Percentiles rank a stretch among this genome's conserved stretches.
Conservation (phyloP, 441 rosid species). For the Pelargonium hybrid region DNA sequence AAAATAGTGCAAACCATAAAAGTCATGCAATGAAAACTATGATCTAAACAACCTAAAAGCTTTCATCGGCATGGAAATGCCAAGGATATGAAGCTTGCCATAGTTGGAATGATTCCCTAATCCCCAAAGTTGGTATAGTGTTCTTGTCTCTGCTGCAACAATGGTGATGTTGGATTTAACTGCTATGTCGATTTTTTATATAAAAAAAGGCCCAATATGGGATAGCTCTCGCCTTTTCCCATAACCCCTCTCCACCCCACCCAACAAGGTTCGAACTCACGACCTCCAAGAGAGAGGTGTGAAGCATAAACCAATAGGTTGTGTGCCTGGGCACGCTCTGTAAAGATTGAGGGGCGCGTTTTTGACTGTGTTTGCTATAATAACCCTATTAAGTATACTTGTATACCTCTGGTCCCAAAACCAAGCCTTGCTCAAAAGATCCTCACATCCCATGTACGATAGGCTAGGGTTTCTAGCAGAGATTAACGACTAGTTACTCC, state of each 20-base stretch:
- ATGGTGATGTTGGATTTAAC: neutral
- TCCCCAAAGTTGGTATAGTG: no score
- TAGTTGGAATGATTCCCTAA: no score
- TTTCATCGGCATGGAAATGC: neutral
- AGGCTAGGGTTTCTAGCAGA: neutral
- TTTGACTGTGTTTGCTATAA: neutral
- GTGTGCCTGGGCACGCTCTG: neutral
- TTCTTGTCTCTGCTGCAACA: neutral
- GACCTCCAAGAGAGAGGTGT: no score
- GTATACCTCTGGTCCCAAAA: neutral
- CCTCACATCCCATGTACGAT: neutral
- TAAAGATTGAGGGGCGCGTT: neutral
- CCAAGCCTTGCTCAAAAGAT: neutral
- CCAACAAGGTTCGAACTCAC: no score
- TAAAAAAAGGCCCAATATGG: no score
- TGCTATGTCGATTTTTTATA: no score
- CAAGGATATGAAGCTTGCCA: neutral
- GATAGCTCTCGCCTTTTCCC: no score
- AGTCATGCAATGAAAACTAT: neutral
- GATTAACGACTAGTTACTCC: neutral
- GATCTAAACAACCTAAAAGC: neutral
- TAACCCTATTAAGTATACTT: neutral
- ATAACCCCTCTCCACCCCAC: no score
- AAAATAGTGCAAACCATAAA: neutral
- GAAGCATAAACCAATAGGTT: no score